A percentile compares a stretch with the other conserved stretches of the same genome.
Conservation (phyloP, 768 basidiomycete genomes). For the Rhizopogon salebrosus region DNA sequence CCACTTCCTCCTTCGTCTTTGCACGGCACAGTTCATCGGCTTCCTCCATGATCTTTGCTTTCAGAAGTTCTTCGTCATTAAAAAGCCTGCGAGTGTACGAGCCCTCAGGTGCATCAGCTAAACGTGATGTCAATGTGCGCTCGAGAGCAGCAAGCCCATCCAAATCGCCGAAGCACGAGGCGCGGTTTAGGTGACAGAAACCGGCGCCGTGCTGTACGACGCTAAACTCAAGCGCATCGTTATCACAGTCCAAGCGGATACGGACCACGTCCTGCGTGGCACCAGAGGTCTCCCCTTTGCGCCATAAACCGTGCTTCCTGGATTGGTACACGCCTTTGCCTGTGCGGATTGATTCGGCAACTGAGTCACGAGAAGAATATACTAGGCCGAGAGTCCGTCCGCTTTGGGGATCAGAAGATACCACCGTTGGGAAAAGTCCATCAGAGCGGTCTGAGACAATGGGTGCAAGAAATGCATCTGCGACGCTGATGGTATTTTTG, state of each 20-base stretch:
- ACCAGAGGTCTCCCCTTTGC: slow-evolving; percentile 95
- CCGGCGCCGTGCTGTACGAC: slow-evolving; percentile 88
- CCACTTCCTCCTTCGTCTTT: slow-evolving; percentile 71
- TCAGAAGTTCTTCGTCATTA: slow-evolving; percentile 72
- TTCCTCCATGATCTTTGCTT: slow-evolving; percentile 96
- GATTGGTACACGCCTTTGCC: slow-evolving; percentile 96
- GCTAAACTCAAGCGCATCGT: slow-evolving; percentile 85
- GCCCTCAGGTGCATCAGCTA: slow-evolving; percentile 75
- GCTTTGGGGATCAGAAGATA: slow-evolving; percentile 62
- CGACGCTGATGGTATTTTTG: slow-evolving; percentile 58
- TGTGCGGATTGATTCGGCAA: slow-evolving; percentile 80
- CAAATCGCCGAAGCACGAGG: slow-evolving; percentile 84
- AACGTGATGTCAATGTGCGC: slow-evolving; percentile 65
- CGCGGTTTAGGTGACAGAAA: slow-evolving; percentile 87
- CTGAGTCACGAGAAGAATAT: slow-evolving; percentile 86
- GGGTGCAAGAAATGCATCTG: slow-evolving; percentile 82
- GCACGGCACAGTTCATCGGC: slow-evolving; percentile 94
- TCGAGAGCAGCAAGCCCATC: slow-evolving; percentile 82
- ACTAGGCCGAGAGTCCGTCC: slow-evolving; percentile 86
- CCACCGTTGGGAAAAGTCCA: slow-evolving; percentile 89
- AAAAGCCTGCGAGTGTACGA: slow-evolving; percentile 91
- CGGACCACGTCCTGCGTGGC: slow-evolving; percentile 83
- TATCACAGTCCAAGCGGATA: slow-evolving; percentile 88
- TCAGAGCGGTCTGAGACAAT: slow-evolving; percentile 84
- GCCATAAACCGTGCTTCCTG: slow-evolving; percentile 92